Conservation (phyloP, 75 land plant genomes). For the Pseudotsuga menziesii region DNA sequence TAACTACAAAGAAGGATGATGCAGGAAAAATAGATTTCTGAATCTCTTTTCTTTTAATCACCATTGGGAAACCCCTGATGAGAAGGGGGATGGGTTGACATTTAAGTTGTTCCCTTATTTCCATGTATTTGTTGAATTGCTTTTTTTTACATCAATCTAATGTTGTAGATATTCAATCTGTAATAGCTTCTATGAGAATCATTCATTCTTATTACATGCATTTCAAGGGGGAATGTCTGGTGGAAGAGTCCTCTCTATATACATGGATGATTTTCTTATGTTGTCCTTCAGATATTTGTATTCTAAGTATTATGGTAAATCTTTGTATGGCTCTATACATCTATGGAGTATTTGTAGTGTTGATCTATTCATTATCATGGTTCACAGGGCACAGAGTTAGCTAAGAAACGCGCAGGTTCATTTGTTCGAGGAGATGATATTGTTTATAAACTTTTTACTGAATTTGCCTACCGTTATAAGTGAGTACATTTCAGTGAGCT, state of each 20-base stretch:
- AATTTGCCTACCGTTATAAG: constrained; percentile 85
- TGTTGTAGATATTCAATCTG: no score
- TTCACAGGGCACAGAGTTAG: constrained; percentile 69
- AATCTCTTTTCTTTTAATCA: no score
- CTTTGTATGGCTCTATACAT: neutral
- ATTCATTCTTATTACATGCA: no score
- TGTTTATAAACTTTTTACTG: constrained; percentile 85
- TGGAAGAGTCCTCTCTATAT: neutral
- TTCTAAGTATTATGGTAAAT: neutral
- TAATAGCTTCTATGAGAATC: no score
- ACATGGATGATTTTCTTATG: neutral
- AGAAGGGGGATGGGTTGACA: no score
- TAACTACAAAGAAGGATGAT: no score
- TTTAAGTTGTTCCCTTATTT: no score
- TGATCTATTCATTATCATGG: constrained; percentile 1
- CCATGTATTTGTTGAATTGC: no score
- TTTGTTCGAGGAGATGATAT: constrained; percentile 90
- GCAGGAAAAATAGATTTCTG: no score
- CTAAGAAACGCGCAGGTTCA: constrained; percentile 72
- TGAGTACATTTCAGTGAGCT: constrained; percentile 11
- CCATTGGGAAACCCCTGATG: no score
- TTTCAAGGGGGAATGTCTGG: no score
- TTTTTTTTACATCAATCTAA: no score
- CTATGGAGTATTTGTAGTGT: neutral
- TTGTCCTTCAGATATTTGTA: neutral